phyloP scores from a whole-genome alignment of 805 yeast species.

The Dipodascus albidus region DNA sequence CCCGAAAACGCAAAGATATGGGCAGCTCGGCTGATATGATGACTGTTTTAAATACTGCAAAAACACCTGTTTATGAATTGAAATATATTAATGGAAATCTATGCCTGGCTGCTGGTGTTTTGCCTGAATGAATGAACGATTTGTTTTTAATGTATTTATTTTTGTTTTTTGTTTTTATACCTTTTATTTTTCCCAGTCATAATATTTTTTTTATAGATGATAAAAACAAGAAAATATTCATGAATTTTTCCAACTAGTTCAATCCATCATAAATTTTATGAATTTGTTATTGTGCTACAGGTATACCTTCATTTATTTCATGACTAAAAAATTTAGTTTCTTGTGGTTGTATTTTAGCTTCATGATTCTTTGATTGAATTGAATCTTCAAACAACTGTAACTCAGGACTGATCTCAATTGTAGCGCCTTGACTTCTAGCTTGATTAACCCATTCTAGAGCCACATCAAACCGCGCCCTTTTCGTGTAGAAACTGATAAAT shows the following conservation, averaged over 20 bases:
- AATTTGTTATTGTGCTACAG: too few relatives aligned
- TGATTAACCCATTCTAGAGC: background rate
- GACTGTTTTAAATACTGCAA: constrained; percentile 83
- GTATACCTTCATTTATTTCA: too few relatives aligned
- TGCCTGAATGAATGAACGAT: constrained; percentile 27
- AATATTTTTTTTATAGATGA: too few relatives aligned
- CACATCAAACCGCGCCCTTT: background rate
- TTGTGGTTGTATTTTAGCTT: too few relatives aligned
- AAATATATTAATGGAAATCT: constrained; percentile 79
- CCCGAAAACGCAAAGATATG: constrained; percentile 44
- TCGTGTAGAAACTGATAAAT: background rate
- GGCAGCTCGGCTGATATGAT: constrained; percentile 76
- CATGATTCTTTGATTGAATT: background rate
- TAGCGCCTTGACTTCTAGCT: background rate
- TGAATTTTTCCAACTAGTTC: too few relatives aligned
- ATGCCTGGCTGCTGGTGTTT: constrained; percentile 84
- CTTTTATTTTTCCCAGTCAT: too few relatives aligned
- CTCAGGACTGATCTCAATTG: background rate
- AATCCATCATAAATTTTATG: too few relatives aligned
- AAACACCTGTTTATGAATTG: constrained; percentile 82
- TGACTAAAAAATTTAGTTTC: too few relatives aligned
- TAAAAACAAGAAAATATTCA: too few relatives aligned
- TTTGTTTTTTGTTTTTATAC: background rate
- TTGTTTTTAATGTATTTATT: background rate
- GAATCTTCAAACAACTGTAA: background rate